Evolutionary conservation across 75 land plant species (phyloP).

Genomic region (Pinus taeda): DNA sequence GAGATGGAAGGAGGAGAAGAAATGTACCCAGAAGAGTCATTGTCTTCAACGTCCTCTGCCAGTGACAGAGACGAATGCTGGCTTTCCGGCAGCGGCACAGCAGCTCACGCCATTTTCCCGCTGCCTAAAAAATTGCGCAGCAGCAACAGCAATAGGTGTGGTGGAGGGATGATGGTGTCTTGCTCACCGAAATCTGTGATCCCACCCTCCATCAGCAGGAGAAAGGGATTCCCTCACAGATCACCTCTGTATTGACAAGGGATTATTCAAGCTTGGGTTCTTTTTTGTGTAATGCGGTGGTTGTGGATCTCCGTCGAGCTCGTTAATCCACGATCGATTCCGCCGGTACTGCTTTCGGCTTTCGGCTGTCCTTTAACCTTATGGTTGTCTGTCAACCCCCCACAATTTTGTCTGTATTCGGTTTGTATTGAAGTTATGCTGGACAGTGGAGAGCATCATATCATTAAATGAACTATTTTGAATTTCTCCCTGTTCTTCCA

Average conservation of each 20-base stretch:
- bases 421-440: not conserved
- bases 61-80: not conserved
- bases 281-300: not conserved
- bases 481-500: not conserved
- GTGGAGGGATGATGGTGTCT: not conserved
- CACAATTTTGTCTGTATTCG: constrained; percentile 5
- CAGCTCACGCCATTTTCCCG: not conserved
- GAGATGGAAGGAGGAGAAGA: not conserved
- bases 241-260: not conserved
- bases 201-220: constrained; percentile 4
- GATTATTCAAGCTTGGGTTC: not conserved
- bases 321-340: too few relatives aligned
- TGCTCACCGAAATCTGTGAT: not conserved
- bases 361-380: too few relatives aligned
- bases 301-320: not conserved
- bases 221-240: constrained; percentile 11
- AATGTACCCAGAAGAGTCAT: not conserved
- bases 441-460: not conserved
- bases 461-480: constrained; percentile 1
- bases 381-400: not conserved
- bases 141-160: not conserved
- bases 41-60: constrained; percentile 4
- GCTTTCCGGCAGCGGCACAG: not conserved
- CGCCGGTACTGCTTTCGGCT: too few relatives aligned
- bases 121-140: constrained; percentile 3